Percentiles rank a stretch among this genome's conserved stretches.
Conservation (phyloP, 768 basidiomycete genomes). For the Rhizopogon vulgaris region DNA sequence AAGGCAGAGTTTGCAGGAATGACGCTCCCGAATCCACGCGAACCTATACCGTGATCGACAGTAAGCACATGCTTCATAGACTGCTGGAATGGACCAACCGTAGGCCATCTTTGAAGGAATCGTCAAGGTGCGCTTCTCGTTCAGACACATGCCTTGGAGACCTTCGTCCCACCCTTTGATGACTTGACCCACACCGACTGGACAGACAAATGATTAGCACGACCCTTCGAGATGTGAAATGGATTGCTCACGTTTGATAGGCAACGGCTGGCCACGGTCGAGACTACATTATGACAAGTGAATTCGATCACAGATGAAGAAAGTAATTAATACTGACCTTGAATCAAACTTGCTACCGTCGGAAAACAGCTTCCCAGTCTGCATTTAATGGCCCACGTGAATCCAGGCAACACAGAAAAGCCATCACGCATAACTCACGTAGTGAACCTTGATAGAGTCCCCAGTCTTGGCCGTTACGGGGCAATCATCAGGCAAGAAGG, state of each 20-base stretch:
- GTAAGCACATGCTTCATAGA: neutral
- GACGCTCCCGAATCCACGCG: conserved; percentile 64
- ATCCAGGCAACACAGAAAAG: neutral
- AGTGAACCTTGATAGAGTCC: conserved; percentile 70
- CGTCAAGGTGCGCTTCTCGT: conserved; percentile 84
- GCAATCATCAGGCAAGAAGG: conserved; percentile 54
- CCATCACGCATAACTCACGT: conserved; percentile 41
- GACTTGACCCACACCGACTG: conserved; percentile 77
- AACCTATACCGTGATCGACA: conserved; percentile 35
- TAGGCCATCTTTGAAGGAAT: conserved; percentile 81
- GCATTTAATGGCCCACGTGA: conserved; percentile 8
- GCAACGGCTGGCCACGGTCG: conserved; percentile 71
- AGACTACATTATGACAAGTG: conserved; percentile 31
- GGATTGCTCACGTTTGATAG: conserved; percentile 62
- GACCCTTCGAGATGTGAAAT: neutral
- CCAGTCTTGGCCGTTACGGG: conserved; percentile 48
- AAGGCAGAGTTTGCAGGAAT: conserved; percentile 80
- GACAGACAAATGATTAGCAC: conserved; percentile 1
- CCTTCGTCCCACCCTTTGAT: conserved; percentile 86
- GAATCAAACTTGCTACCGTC: conserved; percentile 88
- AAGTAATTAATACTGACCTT: conserved; percentile 40
- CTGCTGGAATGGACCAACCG: conserved; percentile 43
- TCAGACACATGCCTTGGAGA: conserved; percentile 76
- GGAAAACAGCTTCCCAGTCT: conserved; percentile 78
- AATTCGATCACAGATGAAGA: neutral